A percentile compares a stretch with the other conserved stretches of the same genome.
Evolutionary conservation across 306 rosid genomes (phyloP).

Genomic region (Medicago lupulina): DNA sequence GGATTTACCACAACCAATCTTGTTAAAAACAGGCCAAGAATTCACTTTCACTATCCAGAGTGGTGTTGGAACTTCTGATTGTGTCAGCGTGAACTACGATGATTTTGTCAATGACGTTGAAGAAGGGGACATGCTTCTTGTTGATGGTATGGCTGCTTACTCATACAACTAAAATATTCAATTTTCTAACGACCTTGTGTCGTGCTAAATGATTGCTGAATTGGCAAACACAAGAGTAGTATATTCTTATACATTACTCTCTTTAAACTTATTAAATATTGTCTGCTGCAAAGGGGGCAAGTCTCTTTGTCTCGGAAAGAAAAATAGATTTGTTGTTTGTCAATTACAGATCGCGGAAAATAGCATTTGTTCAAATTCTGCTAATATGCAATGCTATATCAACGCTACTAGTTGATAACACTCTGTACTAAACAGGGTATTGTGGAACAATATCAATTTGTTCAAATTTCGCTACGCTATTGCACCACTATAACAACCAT

Average conservation of each 20-base stretch:
- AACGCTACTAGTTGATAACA: neutral
- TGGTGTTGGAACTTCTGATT: conserved; percentile 78
- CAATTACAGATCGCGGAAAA: neutral
- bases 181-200: neutral
- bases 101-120: conserved; percentile 92
- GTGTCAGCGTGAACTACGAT: conserved; percentile 94
- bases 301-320: neutral
- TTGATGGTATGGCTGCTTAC: conserved; percentile 67
- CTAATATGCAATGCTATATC: neutral
- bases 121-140: conserved; percentile 87
- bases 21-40: conserved; percentile 69
- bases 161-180: conserved; percentile 9
- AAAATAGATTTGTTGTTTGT: neutral
- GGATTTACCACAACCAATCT: conserved; percentile 83
- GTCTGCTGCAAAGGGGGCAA: neutral
- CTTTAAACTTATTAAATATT: conserved; percentile 2
- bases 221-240: neutral
- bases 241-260: neutral
- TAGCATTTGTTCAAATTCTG: neutral
- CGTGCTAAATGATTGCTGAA: neutral
- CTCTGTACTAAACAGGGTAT: neutral
- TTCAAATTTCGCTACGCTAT: neutral
- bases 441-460: neutral
- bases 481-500: neutral
- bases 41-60: conserved; percentile 87